These are phyloP conservation scores for Fusarium marasasianum DNA, from an alignment of 2,329 filamentous ascomycete species.

Conservation along the genomic window DNA sequence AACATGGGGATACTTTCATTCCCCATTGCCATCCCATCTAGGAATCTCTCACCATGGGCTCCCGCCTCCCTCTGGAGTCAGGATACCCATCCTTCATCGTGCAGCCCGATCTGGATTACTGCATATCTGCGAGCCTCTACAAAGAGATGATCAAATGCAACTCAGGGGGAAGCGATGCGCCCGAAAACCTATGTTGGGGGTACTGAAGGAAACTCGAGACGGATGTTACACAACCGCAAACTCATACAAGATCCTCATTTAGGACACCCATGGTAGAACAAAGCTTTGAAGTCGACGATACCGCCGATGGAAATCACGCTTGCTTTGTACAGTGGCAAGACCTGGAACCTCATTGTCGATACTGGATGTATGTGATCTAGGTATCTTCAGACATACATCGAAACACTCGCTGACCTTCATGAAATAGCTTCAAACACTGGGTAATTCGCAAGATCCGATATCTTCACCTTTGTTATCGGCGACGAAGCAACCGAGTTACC, in stretches of 20 bases:
- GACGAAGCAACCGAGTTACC: too few species aligned
- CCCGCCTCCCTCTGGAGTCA: too few species aligned
- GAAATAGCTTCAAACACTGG: not conserved
- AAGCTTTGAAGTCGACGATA: not conserved
- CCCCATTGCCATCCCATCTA: too few species aligned
- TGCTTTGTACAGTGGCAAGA: not conserved
- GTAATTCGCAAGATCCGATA: too few species aligned
- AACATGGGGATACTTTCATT: too few species aligned
- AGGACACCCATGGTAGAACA: not conserved
- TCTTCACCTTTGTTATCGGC: too few species aligned
- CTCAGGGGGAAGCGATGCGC: not conserved
- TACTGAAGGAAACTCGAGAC: not conserved
- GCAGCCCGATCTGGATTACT: too few species aligned
- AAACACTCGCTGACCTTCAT: not conserved
- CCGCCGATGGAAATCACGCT: not conserved
- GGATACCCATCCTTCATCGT: too few species aligned
- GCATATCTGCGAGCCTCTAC: too few species aligned
- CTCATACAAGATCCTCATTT: not conserved
- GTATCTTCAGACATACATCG: accelerated
- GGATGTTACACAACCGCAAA: not conserved
- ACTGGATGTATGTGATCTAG: not conserved
- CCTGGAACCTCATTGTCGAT: not conserved
- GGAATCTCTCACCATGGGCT: too few species aligned
- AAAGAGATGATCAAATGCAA: not conserved
- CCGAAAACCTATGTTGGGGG: not conserved